Percentiles rank a stretch among this genome's conserved stretches.
Evolutionary conservation across 1,139 yeast species (phyloP).

Genomic region (Diutina neorugosa): DNA sequence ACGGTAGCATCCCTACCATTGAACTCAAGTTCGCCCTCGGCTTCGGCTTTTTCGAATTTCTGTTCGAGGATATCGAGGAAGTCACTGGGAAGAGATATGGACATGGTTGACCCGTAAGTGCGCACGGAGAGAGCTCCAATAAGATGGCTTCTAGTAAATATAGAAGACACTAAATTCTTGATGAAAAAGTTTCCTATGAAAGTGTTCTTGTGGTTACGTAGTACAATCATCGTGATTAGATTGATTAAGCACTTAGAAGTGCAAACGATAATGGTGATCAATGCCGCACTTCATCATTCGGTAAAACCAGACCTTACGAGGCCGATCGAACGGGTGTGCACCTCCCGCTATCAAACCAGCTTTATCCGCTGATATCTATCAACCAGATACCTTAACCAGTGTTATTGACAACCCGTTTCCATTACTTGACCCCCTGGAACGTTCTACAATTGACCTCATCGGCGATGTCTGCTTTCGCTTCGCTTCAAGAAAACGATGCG

Average conservation of each 20-base stretch:
- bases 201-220: no score
- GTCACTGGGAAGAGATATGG: neutral
- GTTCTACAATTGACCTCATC: neutral
- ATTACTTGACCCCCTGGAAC: neutral
- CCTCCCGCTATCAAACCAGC: neutral
- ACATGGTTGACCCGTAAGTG: neutral
- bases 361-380: neutral
- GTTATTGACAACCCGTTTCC: neutral
- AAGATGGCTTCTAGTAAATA: neutral
- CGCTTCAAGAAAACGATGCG: neutral
- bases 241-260: neutral
- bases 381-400: neutral
- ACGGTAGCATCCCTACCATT: conserved; percentile 14
- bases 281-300: neutral
- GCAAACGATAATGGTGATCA: neutral
- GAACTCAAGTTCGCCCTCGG: conserved; percentile 15
- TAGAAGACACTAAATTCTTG: neutral
- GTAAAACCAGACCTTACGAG: neutral
- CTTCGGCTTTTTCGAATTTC: conserved; percentile 19
- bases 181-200: neutral
- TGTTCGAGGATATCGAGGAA: conserved; percentile 14
- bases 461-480: conserved; percentile 2
- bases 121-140: neutral
- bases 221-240: no score
- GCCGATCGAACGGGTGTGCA: neutral